Percentiles rank a stretch among this genome's conserved stretches.
phyloP scores from a whole-genome alignment of 1,284 basidiomycete species.

The Pseudomicrostroma phylloplanum region DNA sequence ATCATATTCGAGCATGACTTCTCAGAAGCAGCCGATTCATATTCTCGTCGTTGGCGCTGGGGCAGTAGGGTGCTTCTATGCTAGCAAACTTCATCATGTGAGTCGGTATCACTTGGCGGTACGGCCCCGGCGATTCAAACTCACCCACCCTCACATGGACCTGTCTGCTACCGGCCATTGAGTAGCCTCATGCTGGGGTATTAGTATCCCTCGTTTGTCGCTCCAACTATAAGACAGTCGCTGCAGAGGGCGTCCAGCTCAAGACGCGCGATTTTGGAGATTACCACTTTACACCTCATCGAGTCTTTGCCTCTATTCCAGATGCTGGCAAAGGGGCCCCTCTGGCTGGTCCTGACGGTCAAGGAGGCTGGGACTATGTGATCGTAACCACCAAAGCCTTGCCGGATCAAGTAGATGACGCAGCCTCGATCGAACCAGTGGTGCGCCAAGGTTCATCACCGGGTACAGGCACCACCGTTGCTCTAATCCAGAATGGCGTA shows the following conservation, averaged over 20 bases:
- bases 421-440: constrained; percentile 44
- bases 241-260: constrained; percentile 47
- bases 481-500: constrained; percentile 55
- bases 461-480: constrained; percentile 35
- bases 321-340: constrained; percentile 13
- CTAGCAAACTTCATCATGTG: constrained; percentile 32
- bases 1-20: no score
- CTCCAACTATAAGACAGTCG: constrained; percentile 53
- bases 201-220: constrained; percentile 53
- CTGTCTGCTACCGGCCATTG: neutral
- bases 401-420: constrained; percentile 52
- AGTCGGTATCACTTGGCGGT: neutral
- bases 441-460: constrained; percentile 22
- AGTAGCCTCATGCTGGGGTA: constrained; percentile 17
- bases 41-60: constrained; percentile 52
- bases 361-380: constrained; percentile 51
- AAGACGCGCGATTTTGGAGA: constrained; percentile 52
- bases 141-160: neutral
- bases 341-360: neutral
- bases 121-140: neutral
- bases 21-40: constrained; percentile 12
- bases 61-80: constrained; percentile 54
- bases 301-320: constrained; percentile 48
- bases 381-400: constrained; percentile 54
- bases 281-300: constrained; percentile 51